Evolutionary conservation across 2,329 filamentous ascomycete genomes (phyloP), one percentile per base, ranked within the genome.

Genomic region (Xylariaceae sp.): DNA sequence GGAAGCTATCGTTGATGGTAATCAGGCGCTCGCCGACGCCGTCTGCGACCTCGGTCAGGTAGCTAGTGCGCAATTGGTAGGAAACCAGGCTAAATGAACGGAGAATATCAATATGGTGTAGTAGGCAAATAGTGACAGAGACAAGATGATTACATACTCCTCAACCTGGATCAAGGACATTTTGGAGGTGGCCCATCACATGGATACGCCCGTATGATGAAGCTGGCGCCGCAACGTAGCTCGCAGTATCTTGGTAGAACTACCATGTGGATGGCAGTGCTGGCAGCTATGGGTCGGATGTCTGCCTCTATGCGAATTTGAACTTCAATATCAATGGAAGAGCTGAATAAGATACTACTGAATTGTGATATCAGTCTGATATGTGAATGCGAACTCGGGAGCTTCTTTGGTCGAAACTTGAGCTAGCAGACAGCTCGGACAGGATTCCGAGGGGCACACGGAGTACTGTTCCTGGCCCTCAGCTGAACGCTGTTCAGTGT

Each of bases 1-100:
- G 75, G 62, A 91, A 86, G 56, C 78, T 78, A 63, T 90, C 84
- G 68, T 92, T 89, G 53, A 95, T 80, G 36, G 84, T 89, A 65
- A 95, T 89, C 38, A 94, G 78, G 17, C 89, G 85, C 68, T 95
- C 89, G 57, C 89, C 89, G 7, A 94, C 87, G 53, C 89, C 89
- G 66, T 95, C 89, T 58, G 87, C 86, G 57, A 91, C 85, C 55
- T 89, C 82, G 58, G 84, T 83, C 33, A 95, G 81, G 65, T 94
- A 94, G 61, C 85, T 85, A 35, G 86, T 86, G 45, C 89, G 86
- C 49, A 95, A 76, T 68, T 90, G 87, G 71, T 92, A 92, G 49
- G 89, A 82, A 40, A 91, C 86, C 67, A 94, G 84, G 67, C 87
- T 90, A 61, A n/a, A 35, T 19, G 27, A 11, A 11, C 32, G 42